Base-by-base conservation (phyloP, 768 basidiomycete species). In the Leccinum disarticulatum region DNA sequence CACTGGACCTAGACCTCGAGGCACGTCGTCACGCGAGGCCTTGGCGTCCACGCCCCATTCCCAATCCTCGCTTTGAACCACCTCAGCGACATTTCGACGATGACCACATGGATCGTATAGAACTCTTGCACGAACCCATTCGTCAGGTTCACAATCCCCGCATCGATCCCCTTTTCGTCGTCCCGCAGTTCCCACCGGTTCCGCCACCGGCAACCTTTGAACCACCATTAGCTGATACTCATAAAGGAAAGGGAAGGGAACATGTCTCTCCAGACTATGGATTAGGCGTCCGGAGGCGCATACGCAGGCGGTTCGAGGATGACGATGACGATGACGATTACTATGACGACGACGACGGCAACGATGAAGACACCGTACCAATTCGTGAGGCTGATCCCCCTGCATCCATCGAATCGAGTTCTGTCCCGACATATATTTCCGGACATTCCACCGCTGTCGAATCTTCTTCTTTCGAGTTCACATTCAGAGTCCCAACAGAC, bases 211-310 rank as follows among this genome's bases (percentile, higher is more conserved):
- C 61, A 38, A 46, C 52, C 6, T 15, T 46, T 33, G 64, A 55
- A 3, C 27, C 50, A 14, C 55, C 50, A 25, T 28, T 43, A 1
- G 36, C 36, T 17, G 58, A 54, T 22, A 17, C 38, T 22, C 43
- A 38, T 28, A 72, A 73, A 65, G 74, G 73, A 27, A 75, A 72
- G 53, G 72, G 54, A 28, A 68, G 50, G 55, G 70, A 59, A 4
- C 57, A 53, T 35, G 52, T 47, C 47, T 8, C 4, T 3, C 47
- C 31, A 17, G 65, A 65, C 3, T 54, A 47, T 13, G 43, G 54
- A 1, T 30, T n/a, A 38, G 66, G 64, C 6, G 25, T 60, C 11
- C 59, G 58, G 51, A 69, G 60, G 41, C 73, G 67, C 49, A 57
- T 60, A 15, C 68, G 56, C 50, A 65, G 57, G 51, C 66, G 58